phyloP scores from a whole-genome alignment of 495 filamentous ascomycete species.

The Aspergillus asperescens region DNA sequence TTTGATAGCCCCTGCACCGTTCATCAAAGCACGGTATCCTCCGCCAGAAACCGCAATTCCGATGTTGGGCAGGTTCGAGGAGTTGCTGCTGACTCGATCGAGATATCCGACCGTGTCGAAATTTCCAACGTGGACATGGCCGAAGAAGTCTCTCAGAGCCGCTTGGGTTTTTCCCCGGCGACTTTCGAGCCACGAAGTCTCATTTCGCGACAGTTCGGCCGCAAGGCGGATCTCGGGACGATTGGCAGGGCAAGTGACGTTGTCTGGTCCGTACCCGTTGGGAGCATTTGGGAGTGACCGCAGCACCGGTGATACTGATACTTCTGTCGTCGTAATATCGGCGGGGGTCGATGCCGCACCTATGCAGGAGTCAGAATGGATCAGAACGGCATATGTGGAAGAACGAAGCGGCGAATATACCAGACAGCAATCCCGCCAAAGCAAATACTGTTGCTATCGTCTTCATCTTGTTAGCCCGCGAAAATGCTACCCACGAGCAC shows the following conservation, averaged over 20 bases:
- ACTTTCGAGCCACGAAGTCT: constrained; percentile 60
- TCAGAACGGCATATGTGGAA: not conserved
- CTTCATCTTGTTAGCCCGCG: constrained; percentile 22
- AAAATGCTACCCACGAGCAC: not conserved
- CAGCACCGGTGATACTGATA: not conserved
- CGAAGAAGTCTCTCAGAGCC: constrained; percentile 64
- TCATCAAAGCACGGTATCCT: constrained; percentile 80
- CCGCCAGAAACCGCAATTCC: constrained; percentile 55
- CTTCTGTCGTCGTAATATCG: not conserved
- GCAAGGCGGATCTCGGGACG: constrained; percentile 50
- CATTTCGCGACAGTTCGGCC: constrained; percentile 52
- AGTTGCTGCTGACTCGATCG: constrained; percentile 45
- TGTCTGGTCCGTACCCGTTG: constrained; percentile 34
- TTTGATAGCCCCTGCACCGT: constrained; percentile 73
- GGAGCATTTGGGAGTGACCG: constrained; percentile 37
- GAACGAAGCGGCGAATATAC: constrained; percentile 14
- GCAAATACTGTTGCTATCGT: constrained; percentile 20
- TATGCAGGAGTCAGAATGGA: not conserved
- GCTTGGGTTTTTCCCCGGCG: constrained; percentile 51
- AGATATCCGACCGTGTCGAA: constrained; percentile 76
- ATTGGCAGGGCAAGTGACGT: constrained; percentile 31
- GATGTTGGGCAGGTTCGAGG: constrained; percentile 54
- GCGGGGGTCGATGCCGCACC: not conserved
- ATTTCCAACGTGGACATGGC: constrained; percentile 58
- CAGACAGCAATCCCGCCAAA: constrained; percentile 28